Percentiles rank a stretch among this genome's conserved stretches.
These are phyloP conservation scores for Citrullus colocynthis DNA, from an alignment of 306 rosid species.

Conservation along the genomic window DNA sequence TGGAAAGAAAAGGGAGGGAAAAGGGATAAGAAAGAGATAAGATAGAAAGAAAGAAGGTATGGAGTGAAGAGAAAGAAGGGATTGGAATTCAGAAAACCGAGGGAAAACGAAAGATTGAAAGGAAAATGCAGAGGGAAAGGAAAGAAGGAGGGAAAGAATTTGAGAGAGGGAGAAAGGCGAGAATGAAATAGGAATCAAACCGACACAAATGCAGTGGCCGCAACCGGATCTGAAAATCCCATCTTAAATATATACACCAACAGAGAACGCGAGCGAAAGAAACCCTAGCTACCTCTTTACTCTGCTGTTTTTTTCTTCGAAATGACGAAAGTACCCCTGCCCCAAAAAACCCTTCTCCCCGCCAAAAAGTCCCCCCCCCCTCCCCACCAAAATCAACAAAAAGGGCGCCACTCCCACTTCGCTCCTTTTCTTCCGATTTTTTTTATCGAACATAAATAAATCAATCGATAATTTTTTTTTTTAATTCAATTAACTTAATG, in stretches of 20 bases:
- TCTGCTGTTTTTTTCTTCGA: not conserved
- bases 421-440: no score
- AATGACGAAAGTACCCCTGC: slow-evolving; percentile 37
- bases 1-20: not conserved
- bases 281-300: slow-evolving; percentile 55
- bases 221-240: slow-evolving; percentile 38
- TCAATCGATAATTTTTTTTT: no score
- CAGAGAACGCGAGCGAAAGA: not conserved
- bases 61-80: not conserved
- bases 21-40: not conserved
- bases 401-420: slow-evolving; percentile 19
- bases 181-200: slow-evolving; percentile 20
- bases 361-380: slow-evolving; percentile 28
- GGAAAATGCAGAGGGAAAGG: not conserved
- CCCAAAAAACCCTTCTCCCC: slow-evolving; percentile 9
- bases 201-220: slow-evolving; percentile 55
- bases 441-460: no score
- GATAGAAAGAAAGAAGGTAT: not conserved
- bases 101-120: slow-evolving; percentile 5
- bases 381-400: slow-evolving; percentile 18
- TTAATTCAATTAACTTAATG: no score
- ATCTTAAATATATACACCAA: slow-evolving; percentile 36
- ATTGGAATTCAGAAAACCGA: not conserved
- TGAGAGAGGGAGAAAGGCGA: not conserved
- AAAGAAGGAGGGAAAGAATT: not conserved